Evolutionary conservation across 176 grass and related monocot species (phyloP), one percentile per base, ranked within the genome.

Genomic region (Eragrostis nindensis): DNA sequence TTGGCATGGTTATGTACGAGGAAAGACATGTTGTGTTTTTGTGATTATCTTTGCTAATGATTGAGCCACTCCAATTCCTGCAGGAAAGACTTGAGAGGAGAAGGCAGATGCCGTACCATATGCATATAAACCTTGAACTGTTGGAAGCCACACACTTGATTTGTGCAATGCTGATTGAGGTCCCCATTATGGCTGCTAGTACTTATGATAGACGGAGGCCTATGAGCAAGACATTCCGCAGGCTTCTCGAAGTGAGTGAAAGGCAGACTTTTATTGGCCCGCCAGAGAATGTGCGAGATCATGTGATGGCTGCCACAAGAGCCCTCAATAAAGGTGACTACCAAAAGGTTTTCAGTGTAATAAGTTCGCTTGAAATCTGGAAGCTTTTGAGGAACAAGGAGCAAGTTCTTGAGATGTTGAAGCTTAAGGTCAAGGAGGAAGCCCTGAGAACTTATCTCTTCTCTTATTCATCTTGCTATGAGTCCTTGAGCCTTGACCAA

Each of bases 91-190:
- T 87, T 76, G 95, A 98, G 80, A 94, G 95, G 78, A 86, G 95
- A 87, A 86, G 95, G 59, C 92, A 94, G 74, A 98, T 98, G 95
- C 95, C 95, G 30, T 98, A 98, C 77, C 95, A 94, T 82, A 98
- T 98, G 95, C 95, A 98, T 70, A 98, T 98, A 85, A 98, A 98
- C 77, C 86, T 98, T 63, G 95, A 98, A 74, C 92, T 98, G 32
- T 87, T 98, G 61, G 95, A 98, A 87, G 89, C 95, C 39, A 94
- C 90, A 48, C 95, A 98, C 32, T 83, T 98, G 80, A 87, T 92
- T 41, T 94, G 92, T 88, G 95, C 95, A 15, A 98, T 98, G 95
- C 86, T 98, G 53, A 94, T 98, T 55, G 95, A 98, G 81, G 92
- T 98, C 62, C 95, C 95, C 12, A 88, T 85, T 66, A 98, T 98